Evolutionary conservation across 495 filamentous ascomycete genomes (phyloP).

Genomic region (Tuber melanosporum): DNA sequence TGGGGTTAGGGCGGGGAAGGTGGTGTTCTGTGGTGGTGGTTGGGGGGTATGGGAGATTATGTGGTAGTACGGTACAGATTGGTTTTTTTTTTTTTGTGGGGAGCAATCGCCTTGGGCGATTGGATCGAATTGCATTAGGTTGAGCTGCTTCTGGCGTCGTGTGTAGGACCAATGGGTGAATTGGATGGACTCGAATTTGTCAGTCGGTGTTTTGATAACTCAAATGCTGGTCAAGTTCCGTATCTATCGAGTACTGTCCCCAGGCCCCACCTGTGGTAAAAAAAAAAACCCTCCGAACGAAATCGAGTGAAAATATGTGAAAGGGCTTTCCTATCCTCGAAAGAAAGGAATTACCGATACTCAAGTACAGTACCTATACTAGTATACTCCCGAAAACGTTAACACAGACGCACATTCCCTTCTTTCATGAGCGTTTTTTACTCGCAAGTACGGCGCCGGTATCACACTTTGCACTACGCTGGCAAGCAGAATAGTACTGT

Average conservation of each 20-base stretch:
- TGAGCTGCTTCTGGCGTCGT: not conserved
- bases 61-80: not conserved
- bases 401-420: too few species aligned
- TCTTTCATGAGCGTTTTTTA: too few species aligned
- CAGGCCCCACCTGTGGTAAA: not conserved
- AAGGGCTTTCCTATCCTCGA: not conserved
- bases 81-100: not conserved
- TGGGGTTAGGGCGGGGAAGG: not conserved
- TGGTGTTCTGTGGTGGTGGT: not conserved
- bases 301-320: not conserved
- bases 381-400: too few species aligned
- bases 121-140: not conserved
- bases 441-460: too few species aligned
- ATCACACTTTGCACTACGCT: too few species aligned
- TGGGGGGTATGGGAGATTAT: not conserved
- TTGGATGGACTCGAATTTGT: not conserved
- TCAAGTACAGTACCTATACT: too few species aligned
- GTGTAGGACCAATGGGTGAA: not conserved
- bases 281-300: not conserved
- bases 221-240: not conserved
- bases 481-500: too few species aligned
- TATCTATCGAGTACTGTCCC: not conserved
- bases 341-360: too few species aligned
- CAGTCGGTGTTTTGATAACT: not conserved
- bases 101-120: not conserved